Evolutionary conservation across 2,329 filamentous ascomycete genomes (phyloP), one percentile per base, ranked within the genome.

Genomic region (Didymosphaeria variabile): DNA sequence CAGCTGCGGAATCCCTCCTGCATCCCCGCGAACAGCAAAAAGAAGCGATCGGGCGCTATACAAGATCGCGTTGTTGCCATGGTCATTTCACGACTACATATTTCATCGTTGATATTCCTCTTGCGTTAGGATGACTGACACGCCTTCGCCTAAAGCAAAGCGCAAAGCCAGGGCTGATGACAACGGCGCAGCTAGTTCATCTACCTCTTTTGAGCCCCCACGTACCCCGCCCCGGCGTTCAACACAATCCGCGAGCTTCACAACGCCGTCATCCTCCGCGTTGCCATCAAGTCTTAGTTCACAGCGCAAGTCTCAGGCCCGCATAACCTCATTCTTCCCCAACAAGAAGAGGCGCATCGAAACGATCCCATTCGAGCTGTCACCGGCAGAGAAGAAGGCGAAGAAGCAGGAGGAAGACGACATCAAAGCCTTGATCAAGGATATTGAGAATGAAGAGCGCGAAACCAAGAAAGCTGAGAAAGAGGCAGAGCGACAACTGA

Each of bases 31-130:
- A 46, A 34, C 29, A 46, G 53, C 40, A 36, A 55, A 23, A 34
- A 44, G 13, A 45, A 55, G 53, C 53, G 53, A 55, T 29, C 31
- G 31, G 51, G 51, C 51, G 36, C 53, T 46, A 32, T 47, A 55
- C 53, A 55, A 55, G 31, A 15, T 17, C 17, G n/a, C 42, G 40
- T 12, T 17, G 19, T 34, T 21, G 42, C 52, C 52, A n/a, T 21
- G 42, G 19, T 6, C 31, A 46, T 5, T 17, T 13, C 17, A 6
- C 15, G 40, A 29, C 13, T 44, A 44, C 42, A 46, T 10, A 46
- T 23, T 19, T 13, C 15, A 46, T 26, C 42, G 32, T n/a, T 17
- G 17, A n/a, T 31, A 5, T 36, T 21, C 17, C 1, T 46, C 42
- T n/a, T 2, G 19, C n/a, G 31, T 17, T 36, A 26, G 5, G 8